phyloP scores from a whole-genome alignment of 306 rosid species.

The Rosa rugosa region DNA sequence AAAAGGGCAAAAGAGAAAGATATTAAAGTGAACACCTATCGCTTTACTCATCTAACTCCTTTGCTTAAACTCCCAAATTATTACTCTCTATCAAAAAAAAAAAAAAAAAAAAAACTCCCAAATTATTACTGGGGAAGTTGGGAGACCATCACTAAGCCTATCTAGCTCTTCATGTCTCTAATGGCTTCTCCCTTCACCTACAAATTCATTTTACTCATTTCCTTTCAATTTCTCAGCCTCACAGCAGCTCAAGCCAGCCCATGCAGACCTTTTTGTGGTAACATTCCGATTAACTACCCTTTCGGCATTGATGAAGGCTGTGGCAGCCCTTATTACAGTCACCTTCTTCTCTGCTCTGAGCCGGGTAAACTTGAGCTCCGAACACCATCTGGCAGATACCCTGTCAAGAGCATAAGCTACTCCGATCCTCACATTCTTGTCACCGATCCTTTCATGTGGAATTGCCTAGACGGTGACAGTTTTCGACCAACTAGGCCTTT shows the following conservation, averaged over 20 bases:
- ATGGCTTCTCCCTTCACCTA: conserved; percentile 21
- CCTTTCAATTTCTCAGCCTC: conserved; percentile 32
- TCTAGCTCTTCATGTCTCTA: conserved; percentile 8
- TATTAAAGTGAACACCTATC: conserved; percentile 17
- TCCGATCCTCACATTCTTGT: conserved; percentile 72
- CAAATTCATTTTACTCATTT: conserved; percentile 13
- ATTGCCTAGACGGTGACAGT: conserved; percentile 56
- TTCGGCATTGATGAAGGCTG: conserved; percentile 92
- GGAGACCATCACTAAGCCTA: conserved; percentile 12
- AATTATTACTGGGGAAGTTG: conserved; percentile 5
- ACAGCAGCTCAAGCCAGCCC: conserved; percentile 41
- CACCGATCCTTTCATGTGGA: conserved; percentile 90
- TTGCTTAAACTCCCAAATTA: neutral
- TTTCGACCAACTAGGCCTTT: conserved; percentile 78
- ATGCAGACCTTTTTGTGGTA: conserved; percentile 84
- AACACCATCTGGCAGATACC: conserved; percentile 79
- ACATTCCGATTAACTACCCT: conserved; percentile 73
- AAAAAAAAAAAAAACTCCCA: too few relatives aligned
- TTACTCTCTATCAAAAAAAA: too few relatives aligned
- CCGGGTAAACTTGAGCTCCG: conserved; percentile 60
- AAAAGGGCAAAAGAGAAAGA: conserved; percentile 31
- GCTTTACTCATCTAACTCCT: conserved; percentile 31
- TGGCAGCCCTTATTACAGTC: conserved; percentile 80
- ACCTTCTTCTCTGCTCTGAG: conserved; percentile 63
- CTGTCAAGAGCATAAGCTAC: conserved; percentile 67